These are phyloP conservation scores for Terfezia claveryi DNA, from an alignment of 495 filamentous ascomycete genomes.

Conservation along the genomic window DNA sequence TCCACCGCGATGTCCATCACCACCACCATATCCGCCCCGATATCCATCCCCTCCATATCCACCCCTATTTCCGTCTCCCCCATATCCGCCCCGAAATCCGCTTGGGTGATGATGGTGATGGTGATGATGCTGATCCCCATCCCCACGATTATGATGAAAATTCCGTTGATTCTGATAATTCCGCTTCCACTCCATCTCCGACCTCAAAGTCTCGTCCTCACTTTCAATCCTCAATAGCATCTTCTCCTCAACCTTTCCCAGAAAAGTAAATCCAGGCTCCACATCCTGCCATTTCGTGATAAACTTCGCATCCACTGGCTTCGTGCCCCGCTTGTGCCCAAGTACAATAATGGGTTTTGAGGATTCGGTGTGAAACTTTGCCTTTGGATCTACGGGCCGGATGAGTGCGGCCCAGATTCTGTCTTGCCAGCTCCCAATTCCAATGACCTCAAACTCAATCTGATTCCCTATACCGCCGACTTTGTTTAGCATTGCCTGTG, in stretches of 20 bases:
- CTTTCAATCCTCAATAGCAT: conserved; percentile 56
- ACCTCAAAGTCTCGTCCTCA: conserved; percentile 29
- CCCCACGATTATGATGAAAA: conserved; percentile 9
- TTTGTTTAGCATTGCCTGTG: conserved; percentile 44
- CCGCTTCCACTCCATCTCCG: conserved; percentile 34
- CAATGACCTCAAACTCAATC: conserved; percentile 62
- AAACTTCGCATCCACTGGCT: conserved; percentile 55
- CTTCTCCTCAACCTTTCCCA: conserved; percentile 71
- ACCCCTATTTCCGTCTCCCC: conserved; percentile 9
- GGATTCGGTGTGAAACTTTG: conserved; percentile 43
- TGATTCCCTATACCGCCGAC: conserved; percentile 68
- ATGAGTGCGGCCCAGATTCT: conserved; percentile 71
- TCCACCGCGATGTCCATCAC: conserved; percentile 18
- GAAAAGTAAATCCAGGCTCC: conserved; percentile 41
- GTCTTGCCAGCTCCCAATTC: conserved; percentile 49
- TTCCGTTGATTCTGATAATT: conserved; percentile 19
- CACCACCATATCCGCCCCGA: conserved; percentile 16
- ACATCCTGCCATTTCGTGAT: conserved; percentile 74
- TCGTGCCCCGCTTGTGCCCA: conserved; percentile 44
- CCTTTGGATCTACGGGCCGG: conserved; percentile 41
- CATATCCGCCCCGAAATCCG: conserved; percentile 7
- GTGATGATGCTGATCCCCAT: conserved; percentile 8
- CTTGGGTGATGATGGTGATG: conserved; percentile 1
- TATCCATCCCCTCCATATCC: conserved; percentile 12
- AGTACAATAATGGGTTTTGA: conserved; percentile 33